Percentiles rank a stretch among this genome's conserved stretches.
phyloP scores from a whole-genome alignment of 1,139 yeast species.

The Diutina sp. region DNA sequence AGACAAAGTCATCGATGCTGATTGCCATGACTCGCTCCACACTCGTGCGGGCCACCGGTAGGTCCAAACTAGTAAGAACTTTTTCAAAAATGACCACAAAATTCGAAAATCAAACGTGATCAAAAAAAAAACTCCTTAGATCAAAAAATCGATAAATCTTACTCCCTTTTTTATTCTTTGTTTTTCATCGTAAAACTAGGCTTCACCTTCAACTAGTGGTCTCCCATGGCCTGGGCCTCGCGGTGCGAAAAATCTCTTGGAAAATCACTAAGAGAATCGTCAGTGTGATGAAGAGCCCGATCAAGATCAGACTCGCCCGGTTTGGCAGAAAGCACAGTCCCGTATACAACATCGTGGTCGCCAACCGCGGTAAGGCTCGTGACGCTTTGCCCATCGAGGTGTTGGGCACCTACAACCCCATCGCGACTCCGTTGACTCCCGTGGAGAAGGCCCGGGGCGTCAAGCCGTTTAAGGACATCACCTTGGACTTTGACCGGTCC shows the following conservation, averaged over 20 bases:
- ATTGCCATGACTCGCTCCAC: not conserved
- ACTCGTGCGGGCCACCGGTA: too few relatives aligned
- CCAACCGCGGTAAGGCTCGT: slow-evolving; percentile 60
- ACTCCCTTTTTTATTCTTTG: too few relatives aligned
- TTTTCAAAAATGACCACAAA: too few relatives aligned
- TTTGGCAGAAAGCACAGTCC: slow-evolving; percentile 88
- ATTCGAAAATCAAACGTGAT: too few relatives aligned
- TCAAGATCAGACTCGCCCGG: slow-evolving; percentile 77
- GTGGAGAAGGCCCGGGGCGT: slow-evolving; percentile 39
- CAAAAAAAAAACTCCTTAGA: too few relatives aligned
- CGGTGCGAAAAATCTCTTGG: not conserved
- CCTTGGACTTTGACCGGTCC: slow-evolving; percentile 79
- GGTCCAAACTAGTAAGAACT: too few relatives aligned
- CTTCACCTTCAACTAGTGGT: too few relatives aligned
- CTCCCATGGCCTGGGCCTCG: not conserved
- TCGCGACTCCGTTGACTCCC: slow-evolving; percentile 57
- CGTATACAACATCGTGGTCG: slow-evolving; percentile 82
- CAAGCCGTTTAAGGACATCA: slow-evolving; percentile 64
- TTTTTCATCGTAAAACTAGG: too few relatives aligned
- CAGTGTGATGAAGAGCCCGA: slow-evolving; percentile 8
- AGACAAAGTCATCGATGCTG: not conserved
- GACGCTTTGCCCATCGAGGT: slow-evolving; percentile 89
- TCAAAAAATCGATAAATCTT: too few relatives aligned
- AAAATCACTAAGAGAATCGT: not conserved
- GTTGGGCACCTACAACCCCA: slow-evolving; percentile 85